Conservation (phyloP, 768 basidiomycete species). For the Gloeophyllum trabeum region DNA sequence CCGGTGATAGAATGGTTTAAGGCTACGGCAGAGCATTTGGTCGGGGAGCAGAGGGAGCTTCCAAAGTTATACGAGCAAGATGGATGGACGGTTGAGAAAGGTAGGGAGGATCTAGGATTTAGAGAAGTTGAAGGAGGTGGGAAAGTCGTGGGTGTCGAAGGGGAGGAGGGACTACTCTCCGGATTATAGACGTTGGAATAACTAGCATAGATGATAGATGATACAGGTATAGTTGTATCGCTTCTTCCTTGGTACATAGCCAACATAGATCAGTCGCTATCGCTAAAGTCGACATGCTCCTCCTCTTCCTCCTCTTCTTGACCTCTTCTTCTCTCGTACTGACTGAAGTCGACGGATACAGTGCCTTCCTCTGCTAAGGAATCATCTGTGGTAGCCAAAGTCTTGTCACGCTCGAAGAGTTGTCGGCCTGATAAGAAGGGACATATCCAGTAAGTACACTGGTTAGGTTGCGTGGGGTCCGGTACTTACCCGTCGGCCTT, state of each 20-base stretch:
- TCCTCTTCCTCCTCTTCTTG: constrained; percentile 60
- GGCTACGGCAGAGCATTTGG: constrained; percentile 41
- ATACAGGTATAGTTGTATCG: not conserved
- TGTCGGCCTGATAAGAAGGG: constrained; percentile 68
- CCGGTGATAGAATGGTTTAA: constrained; percentile 68
- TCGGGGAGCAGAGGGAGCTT: constrained; percentile 35
- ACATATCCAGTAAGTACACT: constrained; percentile 1
- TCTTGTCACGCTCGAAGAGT: constrained; percentile 77
- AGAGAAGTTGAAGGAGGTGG: constrained; percentile 43
- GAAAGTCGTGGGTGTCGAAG: constrained; percentile 39
- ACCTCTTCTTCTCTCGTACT: constrained; percentile 62
- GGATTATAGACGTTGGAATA: constrained; percentile 31
- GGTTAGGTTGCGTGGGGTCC: no score
- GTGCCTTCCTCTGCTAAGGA: constrained; percentile 74
- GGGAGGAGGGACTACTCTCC: constrained; percentile 43
- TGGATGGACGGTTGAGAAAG: constrained; percentile 29
- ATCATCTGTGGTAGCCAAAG: constrained; percentile 65
- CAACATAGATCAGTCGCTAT: constrained; percentile 70
- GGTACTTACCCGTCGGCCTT: constrained; percentile 56
- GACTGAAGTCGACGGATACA: constrained; percentile 79
- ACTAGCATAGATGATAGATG: constrained; percentile 5
- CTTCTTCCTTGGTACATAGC: no score
- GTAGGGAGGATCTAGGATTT: constrained; percentile 43
- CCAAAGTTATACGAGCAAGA: constrained; percentile 19
- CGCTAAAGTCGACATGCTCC: constrained; percentile 63